Evolutionary conservation across 495 filamentous ascomycete genomes (phyloP), one percentile per base, ranked within the genome.

Genomic region (Penicillium macrosclerotiorum): DNA sequence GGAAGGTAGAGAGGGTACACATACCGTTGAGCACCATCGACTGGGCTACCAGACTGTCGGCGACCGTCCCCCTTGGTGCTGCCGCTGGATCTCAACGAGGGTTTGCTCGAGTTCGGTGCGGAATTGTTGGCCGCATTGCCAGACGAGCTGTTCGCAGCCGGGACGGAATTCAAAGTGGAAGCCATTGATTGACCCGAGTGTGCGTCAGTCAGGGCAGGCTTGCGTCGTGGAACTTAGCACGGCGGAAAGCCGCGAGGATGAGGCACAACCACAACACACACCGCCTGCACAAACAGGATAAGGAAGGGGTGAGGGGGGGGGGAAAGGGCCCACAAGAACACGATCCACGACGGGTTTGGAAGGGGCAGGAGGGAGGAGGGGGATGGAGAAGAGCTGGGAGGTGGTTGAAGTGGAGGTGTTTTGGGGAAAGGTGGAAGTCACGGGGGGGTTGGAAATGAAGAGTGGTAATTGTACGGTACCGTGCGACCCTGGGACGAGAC

Each of bases 31-130:
- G 53, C 64, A 45, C 69, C 72, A 51, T 83, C 81, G 32, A 71
- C 65, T 32, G 79, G 76, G 60, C 73, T 81, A 37, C 68, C 73
- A 45, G 74, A 69, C 60, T 81, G 79, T 59, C 79, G 79, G 54
- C 81, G 75, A 57, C 63, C 63, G 37, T 83, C 79, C 51, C 67
- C 68, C 59, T 78, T 81, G 26, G 72, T 61, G 58, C 58, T 78
- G 51, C 71, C 64, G 63, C 77, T 82, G 19, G 74, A 55, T 49
- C 72, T 65, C 49, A 75, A 45, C 38, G 79, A 77, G 40, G 77
- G 56, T 43, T 74, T 63, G 37, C 57, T 58, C 14, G 71, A 25
- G 45, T 69, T 69, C 39, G 70, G 65, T 32, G 61, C 50, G 11
- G 68, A 23, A 45, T 58, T 65, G 19, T 59, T 65, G 23, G 52